Evolutionary conservation across 2,329 filamentous ascomycete species (phyloP).

Genomic region (Penicillium paneum): DNA sequence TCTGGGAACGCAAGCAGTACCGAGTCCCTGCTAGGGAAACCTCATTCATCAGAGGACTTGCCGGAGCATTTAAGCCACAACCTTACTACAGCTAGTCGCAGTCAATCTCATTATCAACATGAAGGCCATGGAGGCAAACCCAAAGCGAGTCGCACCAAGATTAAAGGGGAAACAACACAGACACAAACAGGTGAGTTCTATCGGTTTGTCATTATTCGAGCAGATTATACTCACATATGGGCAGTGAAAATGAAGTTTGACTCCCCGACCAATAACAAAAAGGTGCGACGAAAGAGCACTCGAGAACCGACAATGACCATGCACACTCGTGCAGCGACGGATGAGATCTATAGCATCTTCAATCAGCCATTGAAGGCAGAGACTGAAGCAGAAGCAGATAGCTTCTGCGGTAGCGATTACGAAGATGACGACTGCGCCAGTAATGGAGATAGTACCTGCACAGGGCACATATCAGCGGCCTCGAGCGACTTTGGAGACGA

Average conservation of each 20-base stretch:
- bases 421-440: slow-evolving; percentile 77
- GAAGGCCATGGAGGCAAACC: slow-evolving; percentile 28
- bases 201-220: background rate
- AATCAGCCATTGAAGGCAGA: slow-evolving; percentile 71
- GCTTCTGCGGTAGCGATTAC: slow-evolving; percentile 63
- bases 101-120: slow-evolving; percentile 17
- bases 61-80: slow-evolving; percentile 34
- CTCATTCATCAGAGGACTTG: slow-evolving; percentile 23
- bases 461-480: slow-evolving; percentile 64
- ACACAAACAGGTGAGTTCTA: slow-evolving; percentile 76
- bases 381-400: slow-evolving; percentile 54
- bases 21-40: slow-evolving; percentile 17
- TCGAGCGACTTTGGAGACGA: slow-evolving; percentile 66
- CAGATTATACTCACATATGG: slow-evolving; percentile 29
- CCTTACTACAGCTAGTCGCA: slow-evolving; percentile 25
- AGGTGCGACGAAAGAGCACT: slow-evolving; percentile 72
- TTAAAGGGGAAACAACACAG: slow-evolving; percentile 62
- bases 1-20: slow-evolving; percentile 40
- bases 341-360: slow-evolving; percentile 97
- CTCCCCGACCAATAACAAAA: slow-evolving; percentile 78
- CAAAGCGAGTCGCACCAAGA: slow-evolving; percentile 70
- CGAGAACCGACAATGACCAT: slow-evolving; percentile 96
- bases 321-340: slow-evolving; percentile 89
- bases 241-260: slow-evolving; percentile 92
- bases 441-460: slow-evolving; percentile 77